Conservation (phyloP, 2,329 filamentous ascomycete species). For the Pestalotiopsis sp. region DNA sequence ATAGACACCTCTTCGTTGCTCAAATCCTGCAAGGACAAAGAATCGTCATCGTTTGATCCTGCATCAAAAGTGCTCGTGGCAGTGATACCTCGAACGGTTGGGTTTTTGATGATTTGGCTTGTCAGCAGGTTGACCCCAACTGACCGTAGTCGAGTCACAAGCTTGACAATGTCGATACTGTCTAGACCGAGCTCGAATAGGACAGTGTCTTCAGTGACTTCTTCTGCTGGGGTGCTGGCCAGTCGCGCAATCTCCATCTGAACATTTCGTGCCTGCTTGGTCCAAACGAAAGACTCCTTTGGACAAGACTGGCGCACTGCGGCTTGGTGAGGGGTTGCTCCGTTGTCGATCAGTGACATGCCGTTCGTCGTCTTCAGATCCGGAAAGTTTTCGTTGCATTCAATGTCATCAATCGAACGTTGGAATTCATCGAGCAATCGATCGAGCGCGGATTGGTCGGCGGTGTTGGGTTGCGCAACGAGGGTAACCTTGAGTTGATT, state of each 20-base stretch:
- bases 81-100: constrained; percentile 67
- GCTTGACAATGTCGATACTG: constrained; percentile 88
- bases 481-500: constrained; percentile 58
- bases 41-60: neutral
- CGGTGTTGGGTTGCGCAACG: constrained; percentile 53
- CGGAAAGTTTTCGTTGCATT: constrained; percentile 10
- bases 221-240: constrained; percentile 51
- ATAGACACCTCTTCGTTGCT: constrained; percentile 35
- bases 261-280: constrained; percentile 50
- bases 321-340: neutral
- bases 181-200: constrained; percentile 86
- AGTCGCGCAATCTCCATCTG: constrained; percentile 66
- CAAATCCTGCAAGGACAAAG: constrained; percentile 16
- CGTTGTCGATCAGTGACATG: neutral
- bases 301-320: neutral
- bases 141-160: constrained; percentile 72
- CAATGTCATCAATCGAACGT: constrained; percentile 27
- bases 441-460: constrained; percentile 32
- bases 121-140: constrained; percentile 64
- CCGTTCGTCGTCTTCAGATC: neutral
- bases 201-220: constrained; percentile 61
- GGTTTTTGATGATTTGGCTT: constrained; percentile 75
- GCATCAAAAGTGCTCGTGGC: neutral
- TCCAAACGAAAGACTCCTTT: constrained; percentile 59
- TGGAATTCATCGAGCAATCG: constrained; percentile 44